Evolutionary conservation across 371 early-diverging fungal species (phyloP).

Genomic region (Rhizomucor pusillus): DNA sequence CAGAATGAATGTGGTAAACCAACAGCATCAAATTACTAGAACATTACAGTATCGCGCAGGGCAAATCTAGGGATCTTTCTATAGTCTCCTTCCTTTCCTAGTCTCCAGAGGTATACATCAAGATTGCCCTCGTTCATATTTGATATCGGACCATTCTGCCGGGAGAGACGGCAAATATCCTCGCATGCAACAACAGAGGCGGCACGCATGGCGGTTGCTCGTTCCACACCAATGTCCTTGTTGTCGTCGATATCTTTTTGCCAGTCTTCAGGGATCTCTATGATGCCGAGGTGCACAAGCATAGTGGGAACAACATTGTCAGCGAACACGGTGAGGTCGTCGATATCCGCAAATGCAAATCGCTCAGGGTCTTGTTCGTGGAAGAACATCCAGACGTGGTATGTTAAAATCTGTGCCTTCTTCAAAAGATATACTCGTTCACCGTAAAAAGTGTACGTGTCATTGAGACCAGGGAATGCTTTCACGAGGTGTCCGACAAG

Average conservation of each 20-base stretch:
- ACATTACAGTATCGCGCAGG: conserved; percentile 66
- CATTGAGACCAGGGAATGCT: conserved; percentile 70
- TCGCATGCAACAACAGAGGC: conserved; percentile 70
- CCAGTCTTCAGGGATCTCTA: conserved; percentile 54
- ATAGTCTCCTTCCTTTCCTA: conserved; percentile 67
- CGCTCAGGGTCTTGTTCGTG: conserved; percentile 38
- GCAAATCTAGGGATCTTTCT: conserved; percentile 61
- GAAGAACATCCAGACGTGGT: conserved; percentile 45
- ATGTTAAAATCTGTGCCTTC: conserved; percentile 67
- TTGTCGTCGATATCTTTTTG: conserved; percentile 45
- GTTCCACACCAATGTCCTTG: conserved; percentile 47
- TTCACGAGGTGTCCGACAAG: conserved; percentile 55
- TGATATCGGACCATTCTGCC: conserved; percentile 9
- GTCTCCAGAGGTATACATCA: conserved; percentile 69
- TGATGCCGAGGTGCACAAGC: conserved; percentile 51
- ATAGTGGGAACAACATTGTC: conserved; percentile 78
- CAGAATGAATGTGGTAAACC: no score
- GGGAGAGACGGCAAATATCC: conserved; percentile 44
- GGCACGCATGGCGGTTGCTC: conserved; percentile 63
- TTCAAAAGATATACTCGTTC: conserved; percentile 61
- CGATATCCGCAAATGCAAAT: conserved; percentile 67
- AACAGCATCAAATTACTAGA: conserved; percentile 30
- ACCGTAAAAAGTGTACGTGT: conserved; percentile 48
- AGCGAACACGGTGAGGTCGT: conserved; percentile 64
- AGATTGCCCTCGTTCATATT: conserved; percentile 54